A percentile compares a stretch with the other conserved stretches of the same genome.
Conservation (phyloP, 495 filamentous ascomycete species). For the Lasiosphaeria hispida region DNA sequence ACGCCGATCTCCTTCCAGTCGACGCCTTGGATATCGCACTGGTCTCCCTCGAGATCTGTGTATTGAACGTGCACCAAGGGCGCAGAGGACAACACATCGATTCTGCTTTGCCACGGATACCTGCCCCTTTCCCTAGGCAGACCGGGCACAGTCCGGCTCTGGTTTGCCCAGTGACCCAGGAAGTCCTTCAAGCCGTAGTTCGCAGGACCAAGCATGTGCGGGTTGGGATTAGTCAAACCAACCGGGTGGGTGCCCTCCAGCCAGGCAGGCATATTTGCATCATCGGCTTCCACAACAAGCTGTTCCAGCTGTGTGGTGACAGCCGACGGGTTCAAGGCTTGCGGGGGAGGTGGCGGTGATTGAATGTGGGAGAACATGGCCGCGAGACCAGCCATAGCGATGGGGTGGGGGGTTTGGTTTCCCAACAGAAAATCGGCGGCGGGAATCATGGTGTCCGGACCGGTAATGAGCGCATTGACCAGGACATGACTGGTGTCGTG, state of each 20-base stretch:
- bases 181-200: slow-evolving; percentile 33
- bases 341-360: not conserved
- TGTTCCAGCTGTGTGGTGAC: slow-evolving; percentile 8
- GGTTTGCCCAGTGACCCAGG: slow-evolving; percentile 32
- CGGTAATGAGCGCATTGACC: too few species aligned
- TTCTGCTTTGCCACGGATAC: slow-evolving; percentile 24
- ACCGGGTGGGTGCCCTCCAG: slow-evolving; percentile 17
- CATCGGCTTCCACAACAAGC: not conserved
- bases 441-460: not conserved
- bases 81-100: slow-evolving; percentile 17
- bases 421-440: not conserved
- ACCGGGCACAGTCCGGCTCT: slow-evolving; percentile 13
- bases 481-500: not conserved
- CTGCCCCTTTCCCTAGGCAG: slow-evolving; percentile 12
- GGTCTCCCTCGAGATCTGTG: slow-evolving; percentile 54
- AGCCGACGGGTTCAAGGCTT: not conserved
- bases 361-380: not conserved
- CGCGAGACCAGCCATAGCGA: not conserved
- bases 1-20: slow-evolving; percentile 67
- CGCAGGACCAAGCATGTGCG: slow-evolving; percentile 23
- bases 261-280: slow-evolving; percentile 6
- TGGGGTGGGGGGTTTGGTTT: not conserved
- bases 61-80: slow-evolving; percentile 30
- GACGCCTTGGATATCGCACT: slow-evolving; percentile 75
- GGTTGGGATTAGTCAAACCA: slow-evolving; percentile 21